These are phyloP conservation scores for Kodamaea plutei DNA, from an alignment of 1,139 yeast species.

Conservation along the genomic window DNA sequence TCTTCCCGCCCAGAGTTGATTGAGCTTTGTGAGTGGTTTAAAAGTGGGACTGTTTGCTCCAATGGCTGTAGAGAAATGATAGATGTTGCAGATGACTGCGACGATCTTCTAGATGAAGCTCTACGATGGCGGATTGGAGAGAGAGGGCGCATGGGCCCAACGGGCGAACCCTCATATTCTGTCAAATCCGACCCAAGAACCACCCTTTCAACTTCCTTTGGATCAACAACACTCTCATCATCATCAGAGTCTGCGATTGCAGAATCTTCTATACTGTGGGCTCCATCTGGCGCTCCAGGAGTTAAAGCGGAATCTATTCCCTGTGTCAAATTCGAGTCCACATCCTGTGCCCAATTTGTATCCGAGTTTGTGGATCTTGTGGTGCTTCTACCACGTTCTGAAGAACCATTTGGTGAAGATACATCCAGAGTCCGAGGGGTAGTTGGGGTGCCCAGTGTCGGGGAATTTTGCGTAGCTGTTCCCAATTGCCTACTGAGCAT, in stretches of 20 bases:
- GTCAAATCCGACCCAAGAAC: slow-evolving; percentile 7
- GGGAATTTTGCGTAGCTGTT: too few species aligned
- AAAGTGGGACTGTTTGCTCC: slow-evolving; percentile 40
- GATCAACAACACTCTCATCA: slow-evolving; percentile 1
- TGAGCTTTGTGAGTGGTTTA: slow-evolving; percentile 30
- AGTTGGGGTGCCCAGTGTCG: neutral
- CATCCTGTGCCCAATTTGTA: too few species aligned
- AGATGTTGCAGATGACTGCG: slow-evolving; percentile 23
- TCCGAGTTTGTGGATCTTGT: too few species aligned
- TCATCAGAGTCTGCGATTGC: neutral
- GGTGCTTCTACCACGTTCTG: too few species aligned
- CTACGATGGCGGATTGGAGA: slow-evolving; percentile 6
- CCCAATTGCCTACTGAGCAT: slow-evolving; percentile 10
- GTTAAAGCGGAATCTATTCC: neutral
- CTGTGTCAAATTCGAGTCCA: neutral
- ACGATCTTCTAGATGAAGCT: slow-evolving; percentile 18
- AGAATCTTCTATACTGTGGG: neutral
- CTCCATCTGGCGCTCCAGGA: neutral
- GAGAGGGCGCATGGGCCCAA: slow-evolving; percentile 5
- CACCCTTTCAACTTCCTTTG: slow-evolving; percentile 3
- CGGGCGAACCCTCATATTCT: slow-evolving; percentile 7
- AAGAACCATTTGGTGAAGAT: too few species aligned
- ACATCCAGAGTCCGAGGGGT: neutral
- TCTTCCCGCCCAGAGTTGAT: slow-evolving; percentile 11
- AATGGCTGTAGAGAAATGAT: slow-evolving; percentile 18